A percentile compares a stretch with the other conserved stretches of the same genome.
These are phyloP conservation scores for Xanthoconium stramineum DNA, from an alignment of 768 basidiomycete species.

Conservation along the genomic window DNA sequence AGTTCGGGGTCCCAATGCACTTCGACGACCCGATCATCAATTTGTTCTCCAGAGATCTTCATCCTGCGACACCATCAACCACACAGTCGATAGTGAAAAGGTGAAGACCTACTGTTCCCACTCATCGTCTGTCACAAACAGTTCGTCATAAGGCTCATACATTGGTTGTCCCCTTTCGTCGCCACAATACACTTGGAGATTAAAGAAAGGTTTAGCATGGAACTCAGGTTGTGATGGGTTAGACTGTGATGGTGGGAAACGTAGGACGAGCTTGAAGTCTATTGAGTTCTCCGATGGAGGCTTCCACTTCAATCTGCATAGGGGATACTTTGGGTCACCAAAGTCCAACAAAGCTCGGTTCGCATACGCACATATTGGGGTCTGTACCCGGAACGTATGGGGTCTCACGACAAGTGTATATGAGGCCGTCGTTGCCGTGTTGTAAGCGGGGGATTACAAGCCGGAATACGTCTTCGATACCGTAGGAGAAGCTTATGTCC, in stretches of 20 bases:
- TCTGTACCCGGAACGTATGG: slow-evolving; percentile 85
- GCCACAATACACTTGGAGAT: slow-evolving; percentile 81
- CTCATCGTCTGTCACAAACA: slow-evolving; percentile 84
- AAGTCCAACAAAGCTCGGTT: slow-evolving; percentile 23
- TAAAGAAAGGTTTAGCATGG: slow-evolving; percentile 79
- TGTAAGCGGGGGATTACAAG: slow-evolving; percentile 81
- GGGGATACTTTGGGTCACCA: slow-evolving; percentile 5
- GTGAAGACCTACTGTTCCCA: slow-evolving; percentile 78
- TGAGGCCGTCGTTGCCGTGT: slow-evolving; percentile 93
- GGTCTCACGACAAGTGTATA: slow-evolving; percentile 89
- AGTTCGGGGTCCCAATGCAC: slow-evolving; percentile 80
- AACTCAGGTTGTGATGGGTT: slow-evolving; percentile 69
- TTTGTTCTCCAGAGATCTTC: slow-evolving; percentile 80
- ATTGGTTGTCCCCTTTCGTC: slow-evolving; percentile 48
- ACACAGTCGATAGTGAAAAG: not conserved
- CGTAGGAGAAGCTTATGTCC: slow-evolving; percentile 82
- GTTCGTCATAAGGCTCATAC: slow-evolving; percentile 82
- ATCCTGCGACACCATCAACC: slow-evolving; percentile 47
- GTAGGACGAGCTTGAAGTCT: slow-evolving; percentile 94
- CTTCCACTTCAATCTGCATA: slow-evolving; percentile 91
- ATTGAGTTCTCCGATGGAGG: slow-evolving; percentile 97
- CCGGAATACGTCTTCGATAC: slow-evolving; percentile 80
- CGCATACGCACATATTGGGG: slow-evolving; percentile 84
- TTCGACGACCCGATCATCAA: slow-evolving; percentile 93
- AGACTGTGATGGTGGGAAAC: slow-evolving; percentile 69